phyloP scores from a whole-genome alignment of 2,329 filamentous ascomycete species.

The Penicillium sp. region DNA sequence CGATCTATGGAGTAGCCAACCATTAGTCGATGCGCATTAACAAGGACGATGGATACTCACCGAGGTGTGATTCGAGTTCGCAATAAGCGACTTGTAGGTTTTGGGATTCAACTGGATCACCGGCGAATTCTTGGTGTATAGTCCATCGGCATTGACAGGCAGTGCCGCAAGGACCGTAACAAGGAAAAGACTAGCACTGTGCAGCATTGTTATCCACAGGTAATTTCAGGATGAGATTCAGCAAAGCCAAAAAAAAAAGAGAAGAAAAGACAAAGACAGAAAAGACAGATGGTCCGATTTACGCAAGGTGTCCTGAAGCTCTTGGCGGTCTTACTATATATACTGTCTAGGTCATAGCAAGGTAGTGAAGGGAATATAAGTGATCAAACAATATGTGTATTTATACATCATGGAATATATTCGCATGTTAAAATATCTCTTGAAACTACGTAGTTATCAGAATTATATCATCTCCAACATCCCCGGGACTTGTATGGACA shows the following conservation, averaged over 20 bases:
- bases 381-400: background rate
- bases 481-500: background rate
- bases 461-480: background rate
- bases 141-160: slow-evolving; percentile 63
- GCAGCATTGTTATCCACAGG: slow-evolving; percentile 27
- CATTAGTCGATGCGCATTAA: background rate
- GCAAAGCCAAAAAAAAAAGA: background rate
- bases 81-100: slow-evolving; percentile 78
- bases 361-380: too few relatives aligned
- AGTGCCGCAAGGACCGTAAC: slow-evolving; percentile 63
- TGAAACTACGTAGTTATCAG: too few relatives aligned
- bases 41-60: slow-evolving; percentile 54
- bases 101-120: slow-evolving; percentile 79
- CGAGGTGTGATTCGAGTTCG: slow-evolving; percentile 85
- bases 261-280: slow-evolving; percentile 5
- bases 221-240: background rate
- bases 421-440: background rate
- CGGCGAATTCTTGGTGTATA: slow-evolving; percentile 84
- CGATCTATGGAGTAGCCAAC: slow-evolving; percentile 41
- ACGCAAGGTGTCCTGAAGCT: slow-evolving; percentile 44
- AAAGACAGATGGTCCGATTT: slow-evolving; percentile 12
- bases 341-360: slow-evolving; percentile 1
- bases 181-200: slow-evolving; percentile 49
- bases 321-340: slow-evolving; percentile 28
- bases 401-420: background rate